These are phyloP conservation scores for Hyaloscypha finlandica DNA, from an alignment of 495 filamentous ascomycete genomes.

Conservation along the genomic window DNA sequence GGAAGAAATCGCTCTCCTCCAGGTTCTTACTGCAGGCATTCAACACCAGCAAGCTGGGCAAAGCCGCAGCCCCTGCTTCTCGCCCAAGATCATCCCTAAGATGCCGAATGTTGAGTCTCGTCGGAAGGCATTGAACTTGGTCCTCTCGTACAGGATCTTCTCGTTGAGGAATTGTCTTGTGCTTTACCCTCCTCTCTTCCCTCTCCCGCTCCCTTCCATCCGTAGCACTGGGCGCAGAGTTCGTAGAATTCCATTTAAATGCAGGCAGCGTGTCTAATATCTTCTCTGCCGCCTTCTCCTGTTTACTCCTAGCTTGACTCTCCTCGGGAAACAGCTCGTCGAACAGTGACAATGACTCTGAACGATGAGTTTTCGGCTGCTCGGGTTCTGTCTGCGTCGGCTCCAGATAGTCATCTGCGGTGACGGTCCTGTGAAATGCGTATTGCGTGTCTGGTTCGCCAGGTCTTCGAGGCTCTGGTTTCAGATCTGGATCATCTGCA, in stretches of 20 bases:
- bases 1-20: constrained; percentile 63
- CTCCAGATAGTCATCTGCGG: neutral
- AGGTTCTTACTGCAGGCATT: constrained; percentile 53
- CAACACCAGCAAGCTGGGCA: constrained; percentile 46
- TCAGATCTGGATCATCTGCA: neutral
- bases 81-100: neutral
- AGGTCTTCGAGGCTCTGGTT: neutral
- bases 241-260: constrained; percentile 22
- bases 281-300: constrained; percentile 14
- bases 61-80: neutral
- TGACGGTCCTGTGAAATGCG: neutral
- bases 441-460: neutral
- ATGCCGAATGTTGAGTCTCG: neutral
- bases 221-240: neutral
- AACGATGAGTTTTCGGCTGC: neutral
- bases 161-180: constrained; percentile 7
- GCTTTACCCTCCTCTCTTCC: constrained; percentile 9
- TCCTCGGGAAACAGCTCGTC: constrained; percentile 61
- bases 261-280: constrained; percentile 27
- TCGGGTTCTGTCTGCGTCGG: neutral
- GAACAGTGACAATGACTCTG: constrained; percentile 44
- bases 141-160: neutral
- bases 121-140: neutral
- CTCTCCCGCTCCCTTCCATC: neutral
- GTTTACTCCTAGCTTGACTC: constrained; percentile 23